These are phyloP conservation scores for Chrysoporthe cubensis DNA, from an alignment of 2,329 filamentous ascomycete species.

Conservation along the genomic window DNA sequence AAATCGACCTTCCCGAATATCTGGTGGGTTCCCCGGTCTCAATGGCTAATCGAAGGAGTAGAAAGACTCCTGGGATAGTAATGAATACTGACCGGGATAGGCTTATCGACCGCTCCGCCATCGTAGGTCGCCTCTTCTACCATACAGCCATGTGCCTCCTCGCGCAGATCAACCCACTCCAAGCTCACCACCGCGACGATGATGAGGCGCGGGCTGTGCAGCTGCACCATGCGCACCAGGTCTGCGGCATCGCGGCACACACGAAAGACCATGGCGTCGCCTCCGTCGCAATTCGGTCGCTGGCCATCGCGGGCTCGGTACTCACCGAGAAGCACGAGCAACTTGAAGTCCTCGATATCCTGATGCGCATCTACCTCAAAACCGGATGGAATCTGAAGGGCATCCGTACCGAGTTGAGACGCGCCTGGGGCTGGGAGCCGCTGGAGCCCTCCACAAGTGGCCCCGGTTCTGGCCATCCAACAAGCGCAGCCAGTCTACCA, in stretches of 20 bases:
- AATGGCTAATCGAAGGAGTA: background rate
- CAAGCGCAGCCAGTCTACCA: slow-evolving; percentile 6
- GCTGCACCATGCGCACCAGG: slow-evolving; percentile 76
- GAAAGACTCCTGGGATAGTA: too few relatives aligned
- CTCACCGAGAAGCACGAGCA: slow-evolving; percentile 73
- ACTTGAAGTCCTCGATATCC: slow-evolving; percentile 76
- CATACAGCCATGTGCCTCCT: slow-evolving; percentile 84
- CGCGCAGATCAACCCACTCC: slow-evolving; percentile 75
- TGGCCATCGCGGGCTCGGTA: slow-evolving; percentile 77
- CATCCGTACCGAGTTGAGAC: slow-evolving; percentile 73
- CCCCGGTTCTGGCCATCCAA: background rate
- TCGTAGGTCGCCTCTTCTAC: slow-evolving; percentile 84
- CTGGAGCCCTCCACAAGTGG: slow-evolving; percentile 4
- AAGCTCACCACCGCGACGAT: slow-evolving; percentile 54
- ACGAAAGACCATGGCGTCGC: slow-evolving; percentile 80
- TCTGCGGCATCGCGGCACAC: slow-evolving; percentile 88
- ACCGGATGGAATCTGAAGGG: slow-evolving; percentile 79
- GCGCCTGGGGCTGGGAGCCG: slow-evolving; percentile 74
- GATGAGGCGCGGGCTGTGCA: slow-evolving; percentile 73
- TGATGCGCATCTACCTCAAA: slow-evolving; percentile 74
- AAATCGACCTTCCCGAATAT: slow-evolving; percentile 84
- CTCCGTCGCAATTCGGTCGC: slow-evolving; percentile 76
- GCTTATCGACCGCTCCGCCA: slow-evolving; percentile 81
- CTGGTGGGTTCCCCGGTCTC: slow-evolving; percentile 59
- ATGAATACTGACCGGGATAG: slow-evolving; percentile 43